phyloP scores from a whole-genome alignment of 1,284 basidiomycete species.

The Pseudozyma thailandica region DNA sequence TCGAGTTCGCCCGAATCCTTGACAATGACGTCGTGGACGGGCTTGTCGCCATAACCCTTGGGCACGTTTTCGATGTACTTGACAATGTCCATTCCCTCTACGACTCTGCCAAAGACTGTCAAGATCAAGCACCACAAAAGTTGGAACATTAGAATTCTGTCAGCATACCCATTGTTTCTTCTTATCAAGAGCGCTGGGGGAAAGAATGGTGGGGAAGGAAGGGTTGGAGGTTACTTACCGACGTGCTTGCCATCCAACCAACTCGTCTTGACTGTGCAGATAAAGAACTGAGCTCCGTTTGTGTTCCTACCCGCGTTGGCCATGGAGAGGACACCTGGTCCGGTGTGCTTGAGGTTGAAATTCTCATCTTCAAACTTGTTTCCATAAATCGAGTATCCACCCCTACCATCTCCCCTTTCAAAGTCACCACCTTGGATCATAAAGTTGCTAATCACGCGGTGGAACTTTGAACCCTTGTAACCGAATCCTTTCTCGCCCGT shows the following conservation, averaged over 20 bases:
- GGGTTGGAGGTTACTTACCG: slow-evolving; percentile 25
- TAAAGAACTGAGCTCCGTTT: slow-evolving; percentile 67
- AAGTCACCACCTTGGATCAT: slow-evolving; percentile 70
- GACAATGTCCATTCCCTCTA: slow-evolving; percentile 64
- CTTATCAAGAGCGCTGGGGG: neutral
- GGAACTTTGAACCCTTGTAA: slow-evolving; percentile 78
- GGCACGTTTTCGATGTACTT: slow-evolving; percentile 61
- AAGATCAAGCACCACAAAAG: neutral
- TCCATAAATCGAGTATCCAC: slow-evolving; percentile 66
- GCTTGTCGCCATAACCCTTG: slow-evolving; percentile 59
- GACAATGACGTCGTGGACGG: slow-evolving; percentile 53
- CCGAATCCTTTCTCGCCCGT: slow-evolving; percentile 76
- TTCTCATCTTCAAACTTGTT: slow-evolving; percentile 59
- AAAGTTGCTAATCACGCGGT: slow-evolving; percentile 74
- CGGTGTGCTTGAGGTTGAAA: slow-evolving; percentile 62
- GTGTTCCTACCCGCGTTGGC: slow-evolving; percentile 70
- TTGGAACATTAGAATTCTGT: slow-evolving; percentile 56
- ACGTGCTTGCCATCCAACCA: slow-evolving; percentile 63
- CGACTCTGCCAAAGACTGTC: slow-evolving; percentile 62
- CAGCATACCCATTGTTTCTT: neutral
- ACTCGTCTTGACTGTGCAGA: slow-evolving; percentile 63
- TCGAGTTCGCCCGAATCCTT: slow-evolving; percentile 59
- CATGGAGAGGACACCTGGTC: slow-evolving; percentile 57
- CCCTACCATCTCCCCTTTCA: slow-evolving; percentile 64
- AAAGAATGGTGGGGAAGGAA: slow-evolving; percentile 65